A percentile compares a stretch with the other conserved stretches of the same genome.
Evolutionary conservation across 2,329 filamentous ascomycete genomes (phyloP).

Genomic region (Fonsecaea multimorphosa): DNA sequence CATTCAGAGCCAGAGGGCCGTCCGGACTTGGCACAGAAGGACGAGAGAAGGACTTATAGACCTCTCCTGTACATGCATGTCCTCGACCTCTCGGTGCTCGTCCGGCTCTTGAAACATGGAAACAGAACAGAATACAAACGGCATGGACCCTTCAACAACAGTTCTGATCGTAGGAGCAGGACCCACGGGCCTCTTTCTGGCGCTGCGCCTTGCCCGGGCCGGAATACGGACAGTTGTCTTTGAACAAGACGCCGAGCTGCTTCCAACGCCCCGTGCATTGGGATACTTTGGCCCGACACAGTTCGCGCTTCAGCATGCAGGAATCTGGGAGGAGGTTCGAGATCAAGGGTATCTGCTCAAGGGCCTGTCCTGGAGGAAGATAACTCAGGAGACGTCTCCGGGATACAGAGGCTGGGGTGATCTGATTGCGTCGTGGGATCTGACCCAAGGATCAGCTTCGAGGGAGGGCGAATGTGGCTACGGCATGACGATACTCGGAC

Average conservation of each 20-base stretch:
- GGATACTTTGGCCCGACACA: constrained; percentile 12
- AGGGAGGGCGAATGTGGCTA: constrained; percentile 1
- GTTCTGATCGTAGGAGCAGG: constrained; percentile 36
- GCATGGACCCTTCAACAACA: neutral
- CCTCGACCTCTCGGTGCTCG: neutral
- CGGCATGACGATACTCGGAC: neutral
- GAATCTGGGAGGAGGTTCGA: constrained; percentile 6
- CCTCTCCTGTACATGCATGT: neutral
- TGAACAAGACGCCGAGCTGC: constrained; percentile 31
- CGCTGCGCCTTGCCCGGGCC: constrained; percentile 30
- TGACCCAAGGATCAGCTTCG: neutral
- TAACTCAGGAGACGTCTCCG: neutral
- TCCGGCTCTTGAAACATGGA: neutral
- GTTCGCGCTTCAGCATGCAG: neutral
- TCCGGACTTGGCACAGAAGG: neutral
- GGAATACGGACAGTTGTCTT: constrained; percentile 37
- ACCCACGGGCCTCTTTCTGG: constrained; percentile 35
- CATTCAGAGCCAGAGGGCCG: neutral
- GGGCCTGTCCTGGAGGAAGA: neutral
- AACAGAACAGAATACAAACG: neutral
- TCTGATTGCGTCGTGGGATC: neutral
- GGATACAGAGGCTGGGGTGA: neutral
- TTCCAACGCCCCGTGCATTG: neutral
- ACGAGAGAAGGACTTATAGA: neutral
- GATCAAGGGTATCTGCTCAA: neutral